These are phyloP conservation scores for Malassezia vespertilionis DNA, from an alignment of 1,284 basidiomycete genomes.

Conservation along the genomic window DNA sequence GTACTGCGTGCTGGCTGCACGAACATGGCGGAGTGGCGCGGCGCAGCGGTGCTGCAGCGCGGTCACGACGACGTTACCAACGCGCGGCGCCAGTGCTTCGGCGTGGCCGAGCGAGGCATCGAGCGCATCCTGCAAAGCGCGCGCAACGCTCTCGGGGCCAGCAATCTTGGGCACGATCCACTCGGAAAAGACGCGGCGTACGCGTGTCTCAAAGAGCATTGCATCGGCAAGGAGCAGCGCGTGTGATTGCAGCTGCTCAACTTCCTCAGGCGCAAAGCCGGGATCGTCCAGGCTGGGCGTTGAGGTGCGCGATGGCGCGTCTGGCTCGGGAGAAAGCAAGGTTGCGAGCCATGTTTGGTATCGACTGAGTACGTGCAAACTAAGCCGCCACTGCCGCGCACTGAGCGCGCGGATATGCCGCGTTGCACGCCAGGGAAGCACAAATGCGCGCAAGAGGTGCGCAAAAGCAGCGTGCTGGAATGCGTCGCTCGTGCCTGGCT, in stretches of 20 bases:
- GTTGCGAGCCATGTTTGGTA: conserved; percentile 35
- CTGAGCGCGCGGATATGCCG: conserved; percentile 29
- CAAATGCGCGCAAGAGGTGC: conserved; percentile 20
- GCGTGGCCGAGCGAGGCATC: conserved; percentile 12
- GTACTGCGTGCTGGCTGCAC: conserved; percentile 76
- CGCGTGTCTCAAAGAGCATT: conserved; percentile 7
- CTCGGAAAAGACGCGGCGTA: background rate
- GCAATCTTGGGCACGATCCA: conserved; percentile 9
- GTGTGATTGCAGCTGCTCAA: background rate
- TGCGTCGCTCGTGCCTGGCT: background rate
- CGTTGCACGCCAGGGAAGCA: conserved; percentile 23
- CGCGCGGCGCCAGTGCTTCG: background rate
- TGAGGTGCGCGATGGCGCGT: background rate
- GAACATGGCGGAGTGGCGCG: conserved; percentile 72
- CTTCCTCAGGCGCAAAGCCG: background rate
- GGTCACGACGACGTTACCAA: conserved; percentile 21
- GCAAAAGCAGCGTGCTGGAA: conserved; percentile 14
- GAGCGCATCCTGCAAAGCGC: conserved; percentile 3
- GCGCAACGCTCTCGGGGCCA: background rate
- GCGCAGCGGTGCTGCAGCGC: conserved; percentile 67
- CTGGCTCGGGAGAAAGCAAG: conserved; percentile 10
- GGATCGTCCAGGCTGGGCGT: background rate
- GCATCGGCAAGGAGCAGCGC: conserved; percentile 7
- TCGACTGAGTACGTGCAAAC: conserved; percentile 35
- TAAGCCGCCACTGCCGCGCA: conserved; percentile 38